Conservation (phyloP, 495 filamentous ascomycete species). For the Melanomma pulvis-pyrius region DNA sequence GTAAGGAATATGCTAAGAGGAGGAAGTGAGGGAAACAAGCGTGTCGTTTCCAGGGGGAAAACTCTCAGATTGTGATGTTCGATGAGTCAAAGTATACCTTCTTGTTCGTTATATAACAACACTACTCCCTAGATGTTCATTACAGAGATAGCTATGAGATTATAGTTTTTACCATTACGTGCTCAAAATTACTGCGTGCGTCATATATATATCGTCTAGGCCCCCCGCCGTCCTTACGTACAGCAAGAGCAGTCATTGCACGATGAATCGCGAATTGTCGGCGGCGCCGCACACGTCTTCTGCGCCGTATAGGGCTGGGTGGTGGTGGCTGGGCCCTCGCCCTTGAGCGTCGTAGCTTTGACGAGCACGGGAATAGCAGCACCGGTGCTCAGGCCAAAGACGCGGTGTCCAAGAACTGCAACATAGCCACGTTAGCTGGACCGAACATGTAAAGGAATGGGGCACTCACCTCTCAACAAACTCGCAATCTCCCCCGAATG, state of each 20-base stretch:
- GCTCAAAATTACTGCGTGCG: neutral
- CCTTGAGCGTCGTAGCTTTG: slow-evolving; percentile 36
- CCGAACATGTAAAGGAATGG: slow-evolving; percentile 5
- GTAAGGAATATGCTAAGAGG: neutral
- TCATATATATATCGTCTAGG: too few species aligned
- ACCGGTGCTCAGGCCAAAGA: slow-evolving; percentile 41
- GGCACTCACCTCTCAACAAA: slow-evolving; percentile 53
- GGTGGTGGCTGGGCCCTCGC: slow-evolving; percentile 43
- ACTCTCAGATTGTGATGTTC: too few species aligned
- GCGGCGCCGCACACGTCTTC: slow-evolving; percentile 29
- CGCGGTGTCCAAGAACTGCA: slow-evolving; percentile 40
- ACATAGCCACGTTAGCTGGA: neutral
- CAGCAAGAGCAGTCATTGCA: slow-evolving; percentile 38
- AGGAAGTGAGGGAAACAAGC: neutral
- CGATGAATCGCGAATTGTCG: slow-evolving; percentile 19
- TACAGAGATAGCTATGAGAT: too few species aligned
- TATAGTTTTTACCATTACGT: too few species aligned
- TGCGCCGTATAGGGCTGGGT: slow-evolving; percentile 22
- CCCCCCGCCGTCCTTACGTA: neutral
- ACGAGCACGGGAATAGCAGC: slow-evolving; percentile 44
- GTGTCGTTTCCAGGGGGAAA: too few species aligned
- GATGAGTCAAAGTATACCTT: too few species aligned
- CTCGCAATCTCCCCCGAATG: slow-evolving; percentile 68
- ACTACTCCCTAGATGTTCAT: too few species aligned
- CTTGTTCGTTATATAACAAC: too few species aligned